Evolutionary conservation across 352 stramenopile genomes (phyloP).

Genomic region (Blastocystis sp.): DNA sequence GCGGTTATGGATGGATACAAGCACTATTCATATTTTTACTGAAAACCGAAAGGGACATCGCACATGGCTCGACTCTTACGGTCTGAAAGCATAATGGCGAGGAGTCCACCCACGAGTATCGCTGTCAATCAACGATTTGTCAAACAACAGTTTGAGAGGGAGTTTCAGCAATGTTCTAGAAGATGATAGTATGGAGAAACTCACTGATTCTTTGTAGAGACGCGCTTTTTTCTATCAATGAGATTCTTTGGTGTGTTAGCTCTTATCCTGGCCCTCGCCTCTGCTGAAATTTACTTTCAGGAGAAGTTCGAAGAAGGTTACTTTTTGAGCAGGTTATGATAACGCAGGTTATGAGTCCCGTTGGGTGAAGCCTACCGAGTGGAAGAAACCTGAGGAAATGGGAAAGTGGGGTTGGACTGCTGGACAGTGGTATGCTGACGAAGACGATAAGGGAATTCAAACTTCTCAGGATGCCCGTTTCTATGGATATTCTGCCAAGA

Average conservation of each 20-base stretch:
- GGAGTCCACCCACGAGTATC: too few relatives aligned
- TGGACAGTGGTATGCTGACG: slow-evolving; percentile 81
- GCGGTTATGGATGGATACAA: too few relatives aligned
- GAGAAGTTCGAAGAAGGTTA: slow-evolving; percentile 84
- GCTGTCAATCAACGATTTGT: background rate
- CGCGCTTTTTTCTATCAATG: background rate
- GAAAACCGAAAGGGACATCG: too few relatives aligned
- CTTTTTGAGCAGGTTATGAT: slow-evolving; percentile 69
- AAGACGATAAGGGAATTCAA: slow-evolving; percentile 85
- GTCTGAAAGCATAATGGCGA: too few relatives aligned
- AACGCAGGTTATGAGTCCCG: slow-evolving; percentile 66
- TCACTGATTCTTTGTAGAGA: slow-evolving; percentile 32
- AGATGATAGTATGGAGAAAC: background rate
- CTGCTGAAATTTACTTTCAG: slow-evolving; percentile 80
- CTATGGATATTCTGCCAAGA: slow-evolving; percentile 88
- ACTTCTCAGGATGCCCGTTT: slow-evolving; percentile 87
- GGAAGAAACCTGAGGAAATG: slow-evolving; percentile 78
- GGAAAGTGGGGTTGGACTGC: slow-evolving; percentile 85
- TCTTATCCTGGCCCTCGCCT: slow-evolving; percentile 59
- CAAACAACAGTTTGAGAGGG: background rate
- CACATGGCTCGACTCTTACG: too few relatives aligned
- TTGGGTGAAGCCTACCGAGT: slow-evolving; percentile 82
- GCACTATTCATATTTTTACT: too few relatives aligned
- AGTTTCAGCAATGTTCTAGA: background rate
- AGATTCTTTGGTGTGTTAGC: slow-evolving; percentile 50